These are phyloP conservation scores for Talaromyces adpressus DNA, from an alignment of 495 filamentous ascomycete species.

Conservation along the genomic window DNA sequence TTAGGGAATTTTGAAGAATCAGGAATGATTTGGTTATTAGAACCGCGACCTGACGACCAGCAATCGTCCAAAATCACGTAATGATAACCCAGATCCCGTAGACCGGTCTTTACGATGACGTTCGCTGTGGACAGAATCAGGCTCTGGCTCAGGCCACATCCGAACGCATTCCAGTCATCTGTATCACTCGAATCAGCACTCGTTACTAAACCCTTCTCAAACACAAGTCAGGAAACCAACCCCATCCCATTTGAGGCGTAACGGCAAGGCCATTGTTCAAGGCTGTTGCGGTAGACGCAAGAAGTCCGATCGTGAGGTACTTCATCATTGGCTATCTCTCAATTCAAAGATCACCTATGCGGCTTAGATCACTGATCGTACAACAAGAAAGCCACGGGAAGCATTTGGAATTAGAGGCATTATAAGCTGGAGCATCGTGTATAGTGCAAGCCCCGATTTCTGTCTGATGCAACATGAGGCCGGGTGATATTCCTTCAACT, in stretches of 20 bases:
- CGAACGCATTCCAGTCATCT: constrained; percentile 51
- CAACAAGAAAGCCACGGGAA: too few species aligned
- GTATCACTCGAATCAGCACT: neutral
- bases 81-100: constrained; percentile 48
- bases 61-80: constrained; percentile 52
- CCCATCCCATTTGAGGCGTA: constrained; percentile 37
- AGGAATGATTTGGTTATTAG: constrained; percentile 15
- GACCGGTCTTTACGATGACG: constrained; percentile 40
- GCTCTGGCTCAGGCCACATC: constrained; percentile 42
- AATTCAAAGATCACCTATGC: too few species aligned
- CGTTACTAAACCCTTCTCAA: too few species aligned
- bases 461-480: too few species aligned
- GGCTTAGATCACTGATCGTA: too few species aligned
- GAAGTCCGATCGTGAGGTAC: neutral
- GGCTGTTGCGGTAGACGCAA: constrained; percentile 8
- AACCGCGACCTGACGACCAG: constrained; percentile 32
- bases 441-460: too few species aligned
- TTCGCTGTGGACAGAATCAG: constrained; percentile 39
- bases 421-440: too few species aligned
- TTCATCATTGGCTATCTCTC: too few species aligned
- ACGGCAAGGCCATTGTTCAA: constrained; percentile 36
- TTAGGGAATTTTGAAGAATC: constrained; percentile 37
- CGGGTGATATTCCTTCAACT: too few species aligned
- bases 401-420: too few species aligned
- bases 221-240: neutral